A percentile compares a stretch with the other conserved stretches of the same genome.
Conservation (phyloP, 2,329 filamentous ascomycete genomes). For the Leptographium flavum region DNA sequence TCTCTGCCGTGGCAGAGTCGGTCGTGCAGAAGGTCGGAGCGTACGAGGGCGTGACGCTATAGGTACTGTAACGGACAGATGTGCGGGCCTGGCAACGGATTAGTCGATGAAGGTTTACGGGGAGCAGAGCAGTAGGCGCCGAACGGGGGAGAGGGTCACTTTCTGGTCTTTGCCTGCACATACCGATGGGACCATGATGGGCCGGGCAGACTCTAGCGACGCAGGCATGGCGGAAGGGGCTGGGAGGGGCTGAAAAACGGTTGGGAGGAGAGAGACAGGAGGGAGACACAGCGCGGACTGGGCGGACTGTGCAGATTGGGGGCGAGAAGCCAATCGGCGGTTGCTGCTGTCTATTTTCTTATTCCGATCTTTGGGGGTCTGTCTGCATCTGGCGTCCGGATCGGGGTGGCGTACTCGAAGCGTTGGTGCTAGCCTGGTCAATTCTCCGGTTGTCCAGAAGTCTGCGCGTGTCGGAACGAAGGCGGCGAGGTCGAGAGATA, state of each 20-base stretch:
- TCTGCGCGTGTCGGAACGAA: no score
- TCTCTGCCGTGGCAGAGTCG: slow-evolving; percentile 42
- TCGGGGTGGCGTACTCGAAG: no score
- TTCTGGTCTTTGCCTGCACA: slow-evolving; percentile 19
- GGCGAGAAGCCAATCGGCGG: no score
- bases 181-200: slow-evolving; percentile 51
- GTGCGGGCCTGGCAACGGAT: slow-evolving; percentile 28
- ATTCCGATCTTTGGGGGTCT: no score
- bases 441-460: no score
- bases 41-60: slow-evolving; percentile 45
- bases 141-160: neutral
- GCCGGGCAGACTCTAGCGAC: slow-evolving; percentile 45
- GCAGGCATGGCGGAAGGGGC: slow-evolving; percentile 33
- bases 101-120: neutral
- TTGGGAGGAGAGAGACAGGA: neutral
- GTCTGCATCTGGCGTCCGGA: no score
- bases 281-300: neutral
- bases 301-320: no score
- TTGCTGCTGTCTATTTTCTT: no score
- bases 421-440: no score
- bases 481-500: no score
- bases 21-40: slow-evolving; percentile 38
- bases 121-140: neutral
- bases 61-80: slow-evolving; percentile 44
- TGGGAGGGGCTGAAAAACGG: neutral